Base-by-base conservation (phyloP, 108 stramenopile species). In the Aureococcus anophagefferens region DNA sequence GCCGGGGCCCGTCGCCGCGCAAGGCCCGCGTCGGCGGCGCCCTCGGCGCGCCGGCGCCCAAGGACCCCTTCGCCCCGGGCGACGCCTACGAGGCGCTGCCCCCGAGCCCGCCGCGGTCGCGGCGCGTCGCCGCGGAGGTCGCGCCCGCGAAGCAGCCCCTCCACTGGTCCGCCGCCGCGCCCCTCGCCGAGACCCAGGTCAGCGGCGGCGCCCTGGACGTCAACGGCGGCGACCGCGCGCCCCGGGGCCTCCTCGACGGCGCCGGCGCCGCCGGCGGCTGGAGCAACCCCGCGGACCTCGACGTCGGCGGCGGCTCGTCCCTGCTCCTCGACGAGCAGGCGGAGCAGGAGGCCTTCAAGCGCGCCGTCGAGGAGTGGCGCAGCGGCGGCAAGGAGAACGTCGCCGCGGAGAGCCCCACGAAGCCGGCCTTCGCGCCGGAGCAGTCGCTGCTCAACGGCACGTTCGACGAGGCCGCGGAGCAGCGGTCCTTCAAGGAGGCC, bases 391-490 rank as follows among this genome's bases (percentile, higher is more conserved):
- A 40, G 7, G 37, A 40, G 37, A 40, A 40, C 37, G 37, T 9
- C 7, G 37, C 37, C 7, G 37, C 37, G 37, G 7, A 4, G 37
- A 40, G 37, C 7, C 4, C 37, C 7, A 40, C 4, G 37, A 40
- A 40, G 37, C 4, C 7, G 37, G 37, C 4, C 37, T 4, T 4
- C 37, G 51, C 51, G 21, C 51, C 51, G 51, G 40, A 13, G 9
- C 9, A 13, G 5, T 44, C 40, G 9, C 13, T 44, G 40, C 40
- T 44, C 9, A 11, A 16, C 51, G 51, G 51, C 21, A 11, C 17
- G 3, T 59, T 9, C 25, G 51, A 59, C 70, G 70, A 71, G 70
- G 70, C 62, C 21, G 70, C 62, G 5, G 70, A 71, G 62, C 33
- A 33, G 32, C 34, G 34, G 21, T 62, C 62, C 46, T 71, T 71